Conservation (phyloP, 2,329 filamentous ascomycete species). For the Graphilbum ipis-grandicollis region DNA sequence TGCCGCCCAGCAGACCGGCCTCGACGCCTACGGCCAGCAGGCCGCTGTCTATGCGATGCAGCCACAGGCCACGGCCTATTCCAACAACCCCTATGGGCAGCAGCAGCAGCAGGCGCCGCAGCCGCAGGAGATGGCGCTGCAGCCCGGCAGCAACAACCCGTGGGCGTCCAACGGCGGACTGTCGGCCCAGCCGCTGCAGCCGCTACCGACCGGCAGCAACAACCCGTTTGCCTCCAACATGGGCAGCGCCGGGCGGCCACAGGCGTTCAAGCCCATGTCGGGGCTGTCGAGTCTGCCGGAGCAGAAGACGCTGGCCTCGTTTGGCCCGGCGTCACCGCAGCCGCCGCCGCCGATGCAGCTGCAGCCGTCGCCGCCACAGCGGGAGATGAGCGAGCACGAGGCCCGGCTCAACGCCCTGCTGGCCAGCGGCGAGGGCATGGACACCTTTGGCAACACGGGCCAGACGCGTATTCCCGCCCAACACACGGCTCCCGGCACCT, state of each 20-base stretch:
- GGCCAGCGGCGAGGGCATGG: conserved; percentile 75
- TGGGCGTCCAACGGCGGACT: conserved; percentile 58
- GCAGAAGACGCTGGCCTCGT: conserved; percentile 54
- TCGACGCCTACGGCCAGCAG: conserved; percentile 44
- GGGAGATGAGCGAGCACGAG: conserved; percentile 43
- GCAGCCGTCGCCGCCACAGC: conserved; percentile 29
- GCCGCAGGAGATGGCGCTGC: conserved; percentile 42
- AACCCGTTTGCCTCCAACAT: conserved; percentile 66
- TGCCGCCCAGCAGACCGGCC: conserved; percentile 46
- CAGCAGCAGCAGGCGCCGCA: conserved; percentile 27
- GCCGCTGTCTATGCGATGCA: conserved; percentile 23
- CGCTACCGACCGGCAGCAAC: conserved; percentile 86
- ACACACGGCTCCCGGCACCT: conserved; percentile 88
- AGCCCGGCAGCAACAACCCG: conserved; percentile 83
- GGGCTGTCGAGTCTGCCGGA: conserved; percentile 63
- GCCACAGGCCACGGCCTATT: conserved; percentile 18
- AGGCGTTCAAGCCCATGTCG: conserved; percentile 43
- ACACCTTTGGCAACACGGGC: conserved; percentile 96
- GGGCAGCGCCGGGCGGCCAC: conserved; percentile 19
- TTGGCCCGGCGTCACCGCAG: conserved; percentile 21
- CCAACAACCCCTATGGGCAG: conserved; percentile 17
- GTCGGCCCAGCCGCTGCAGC: conserved; percentile 51
- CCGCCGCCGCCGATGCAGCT: conserved; percentile 23
- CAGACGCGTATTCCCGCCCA: conserved; percentile 89
- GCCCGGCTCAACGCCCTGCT: conserved; percentile 75